A percentile compares a stretch with the other conserved stretches of the same genome.
These are phyloP conservation scores for Phytopythium oedochilum DNA, from an alignment of 352 stramenopile species.

Conservation along the genomic window DNA sequence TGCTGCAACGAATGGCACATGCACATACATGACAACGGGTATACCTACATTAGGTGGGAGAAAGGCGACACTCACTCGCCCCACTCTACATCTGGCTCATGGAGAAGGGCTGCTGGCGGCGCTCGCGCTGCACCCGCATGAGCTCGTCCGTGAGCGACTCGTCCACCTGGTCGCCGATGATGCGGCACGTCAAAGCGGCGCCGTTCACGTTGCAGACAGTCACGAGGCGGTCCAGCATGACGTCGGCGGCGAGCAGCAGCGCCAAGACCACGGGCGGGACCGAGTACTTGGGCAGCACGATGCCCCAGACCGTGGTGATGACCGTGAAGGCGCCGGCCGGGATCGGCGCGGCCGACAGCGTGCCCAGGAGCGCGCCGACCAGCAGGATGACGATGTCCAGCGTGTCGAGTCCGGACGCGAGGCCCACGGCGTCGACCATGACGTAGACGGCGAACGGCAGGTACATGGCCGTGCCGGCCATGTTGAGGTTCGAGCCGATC, in stretches of 20 bases:
- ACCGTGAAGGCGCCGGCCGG: conserved; percentile 55
- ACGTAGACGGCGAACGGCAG: conserved; percentile 70
- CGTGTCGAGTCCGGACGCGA: conserved; percentile 25
- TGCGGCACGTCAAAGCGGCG: conserved; percentile 65
- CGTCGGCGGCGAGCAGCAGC: conserved; percentile 61
- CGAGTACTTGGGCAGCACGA: conserved; percentile 42
- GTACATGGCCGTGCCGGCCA: conserved; percentile 77
- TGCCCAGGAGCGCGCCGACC: conserved; percentile 54
- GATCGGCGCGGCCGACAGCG: conserved; percentile 55
- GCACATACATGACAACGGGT: no score
- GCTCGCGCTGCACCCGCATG: conserved; percentile 1
- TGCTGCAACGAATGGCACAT: no score
- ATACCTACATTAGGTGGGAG: background rate
- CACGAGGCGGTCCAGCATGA: conserved; percentile 67
- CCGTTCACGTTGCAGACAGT: conserved; percentile 75
- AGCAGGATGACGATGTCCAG: conserved; percentile 41
- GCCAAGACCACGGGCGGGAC: conserved; percentile 56
- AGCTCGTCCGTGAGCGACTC: conserved; percentile 9
- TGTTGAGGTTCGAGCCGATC: conserved; percentile 60
- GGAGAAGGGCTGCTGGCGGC: conserved; percentile 7
- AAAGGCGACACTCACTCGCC: no score
- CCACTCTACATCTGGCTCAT: conserved; percentile 3
- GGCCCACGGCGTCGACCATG: conserved; percentile 52
- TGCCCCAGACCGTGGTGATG: conserved; percentile 68
- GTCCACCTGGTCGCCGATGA: conserved; percentile 66